phyloP scores from a whole-genome alignment of 768 basidiomycete genomes.

The Mycena venus region DNA sequence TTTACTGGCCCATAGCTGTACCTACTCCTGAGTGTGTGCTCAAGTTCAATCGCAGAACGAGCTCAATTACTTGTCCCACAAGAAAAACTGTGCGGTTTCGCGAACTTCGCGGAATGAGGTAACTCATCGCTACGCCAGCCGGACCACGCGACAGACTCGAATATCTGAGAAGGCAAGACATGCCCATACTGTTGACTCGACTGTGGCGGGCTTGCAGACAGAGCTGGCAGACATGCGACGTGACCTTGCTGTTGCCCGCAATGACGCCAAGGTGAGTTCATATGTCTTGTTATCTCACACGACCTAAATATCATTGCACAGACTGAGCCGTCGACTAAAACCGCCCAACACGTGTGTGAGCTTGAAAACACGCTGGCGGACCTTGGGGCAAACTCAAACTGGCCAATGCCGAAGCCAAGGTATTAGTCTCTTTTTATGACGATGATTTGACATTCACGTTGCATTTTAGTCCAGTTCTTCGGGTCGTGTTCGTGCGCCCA shows the following conservation, averaged over 20 bases:
- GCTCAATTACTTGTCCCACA: no score
- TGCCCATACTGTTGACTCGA: not conserved
- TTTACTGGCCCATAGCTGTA: no score
- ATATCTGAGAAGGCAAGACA: slow-evolving; percentile 1
- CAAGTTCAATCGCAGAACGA: no score
- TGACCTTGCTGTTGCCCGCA: not conserved
- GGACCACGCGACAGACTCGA: not conserved
- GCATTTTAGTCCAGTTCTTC: slow-evolving; percentile 2
- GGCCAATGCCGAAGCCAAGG: not conserved
- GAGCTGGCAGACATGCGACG: not conserved
- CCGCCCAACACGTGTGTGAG: not conserved
- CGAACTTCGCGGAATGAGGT: slow-evolving; percentile 16
- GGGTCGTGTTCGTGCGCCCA: slow-evolving; percentile 1
- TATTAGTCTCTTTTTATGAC: not conserved
- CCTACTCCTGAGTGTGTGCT: no score
- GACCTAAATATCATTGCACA: not conserved
- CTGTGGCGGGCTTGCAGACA: not conserved
- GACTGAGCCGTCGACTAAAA: not conserved
- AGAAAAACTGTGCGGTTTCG: not conserved
- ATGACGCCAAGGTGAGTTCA: slow-evolving; percentile 4
- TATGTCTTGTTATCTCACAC: not conserved
- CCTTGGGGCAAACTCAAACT: not conserved
- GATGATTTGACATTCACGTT: not conserved
- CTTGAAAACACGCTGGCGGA: not conserved
- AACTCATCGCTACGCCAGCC: slow-evolving; percentile 3